Evolutionary conservation across 495 filamentous ascomycete species (phyloP), one percentile per base, ranked within the genome.

Genomic region (Xylaria cubensis): DNA sequence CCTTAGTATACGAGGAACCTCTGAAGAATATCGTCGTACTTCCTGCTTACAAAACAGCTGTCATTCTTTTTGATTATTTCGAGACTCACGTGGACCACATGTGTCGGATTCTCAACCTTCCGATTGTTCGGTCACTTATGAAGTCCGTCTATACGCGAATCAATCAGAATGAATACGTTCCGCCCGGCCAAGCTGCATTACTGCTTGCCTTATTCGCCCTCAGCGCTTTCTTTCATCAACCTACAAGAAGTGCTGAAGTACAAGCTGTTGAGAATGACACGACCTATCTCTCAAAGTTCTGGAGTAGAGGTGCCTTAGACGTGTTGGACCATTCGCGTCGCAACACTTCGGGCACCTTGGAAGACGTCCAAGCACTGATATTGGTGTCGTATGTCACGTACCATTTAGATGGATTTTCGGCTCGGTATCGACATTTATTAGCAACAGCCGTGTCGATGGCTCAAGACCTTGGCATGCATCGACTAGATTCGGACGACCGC

Each of bases 351-450:
- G 83, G 84, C 0, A 84, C 77, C 0, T 67, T 84, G n/a, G 81
- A 85, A 62, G 85, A 84, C 7, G 72, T 87, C 6, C 85, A 87
- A 65, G 85, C 84, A 10, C 74, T 79, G n/a, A 80, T 85, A 71
- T 78, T 87, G 2, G 76, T 86, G 7, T 78, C 78, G 0, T 77
- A 83, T 19, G 76, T 80, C 39, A 68, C 76, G 0, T 74, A 84
- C 2, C 85, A 84, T 69, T 29, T 79, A 1, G 77, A 80, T 50
- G 79, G 80, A 70, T 84, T 42, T 67, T 85, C 56, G 74, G 73
- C 48, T 79, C 83, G 72, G 61, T 73, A 74, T 21, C 75, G 75
- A 55, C 44, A 75, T 64, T 53, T 77, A 65, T 72, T 64, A 58
- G 67, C 63, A 8, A 59, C 53, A 17, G 75, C 75, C 53, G 56